phyloP scores from a whole-genome alignment of 768 basidiomycete species.

The Saitozyma podzolica region DNA sequence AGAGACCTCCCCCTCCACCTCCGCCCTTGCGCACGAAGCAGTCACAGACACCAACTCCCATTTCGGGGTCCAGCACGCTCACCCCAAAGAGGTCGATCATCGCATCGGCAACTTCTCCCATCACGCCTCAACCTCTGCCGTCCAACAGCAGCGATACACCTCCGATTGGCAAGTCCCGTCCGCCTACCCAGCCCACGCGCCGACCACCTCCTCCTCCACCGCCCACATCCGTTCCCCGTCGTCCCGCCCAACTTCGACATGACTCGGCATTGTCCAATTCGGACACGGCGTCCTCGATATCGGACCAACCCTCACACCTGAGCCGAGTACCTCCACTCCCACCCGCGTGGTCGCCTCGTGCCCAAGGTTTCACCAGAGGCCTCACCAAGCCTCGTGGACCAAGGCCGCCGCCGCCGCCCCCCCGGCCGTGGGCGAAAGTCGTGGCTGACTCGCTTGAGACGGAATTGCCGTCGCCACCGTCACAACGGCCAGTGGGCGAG shows the following conservation, averaged over 20 bases:
- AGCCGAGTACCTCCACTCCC: not conserved
- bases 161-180: slow-evolving; percentile 2
- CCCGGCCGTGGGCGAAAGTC: slow-evolving; percentile 18
- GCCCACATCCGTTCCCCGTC: slow-evolving; percentile 3
- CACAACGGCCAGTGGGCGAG: slow-evolving; percentile 15
- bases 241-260: slow-evolving; percentile 7
- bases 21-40: slow-evolving; percentile 4
- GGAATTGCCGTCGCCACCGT: not conserved
- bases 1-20: slow-evolving; percentile 20
- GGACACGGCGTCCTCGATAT: slow-evolving; percentile 20
- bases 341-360: not conserved
- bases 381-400: slow-evolving; percentile 11
- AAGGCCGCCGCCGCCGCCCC: slow-evolving; percentile 37
- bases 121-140: slow-evolving; percentile 24
- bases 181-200: slow-evolving; percentile 24
- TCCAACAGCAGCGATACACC: not conserved
- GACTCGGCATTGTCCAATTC: slow-evolving; percentile 16
- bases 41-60: too few relatives aligned
- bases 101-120: slow-evolving; percentile 29
- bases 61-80: not conserved
- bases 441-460: not conserved
- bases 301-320: slow-evolving; percentile 1
- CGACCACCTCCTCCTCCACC: slow-evolving; percentile 29
- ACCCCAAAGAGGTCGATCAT: slow-evolving; percentile 20
- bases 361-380: not conserved